These are phyloP conservation scores for Sarocladiaceae sp. DNA, from an alignment of 2,329 filamentous ascomycete genomes.

Conservation along the genomic window DNA sequence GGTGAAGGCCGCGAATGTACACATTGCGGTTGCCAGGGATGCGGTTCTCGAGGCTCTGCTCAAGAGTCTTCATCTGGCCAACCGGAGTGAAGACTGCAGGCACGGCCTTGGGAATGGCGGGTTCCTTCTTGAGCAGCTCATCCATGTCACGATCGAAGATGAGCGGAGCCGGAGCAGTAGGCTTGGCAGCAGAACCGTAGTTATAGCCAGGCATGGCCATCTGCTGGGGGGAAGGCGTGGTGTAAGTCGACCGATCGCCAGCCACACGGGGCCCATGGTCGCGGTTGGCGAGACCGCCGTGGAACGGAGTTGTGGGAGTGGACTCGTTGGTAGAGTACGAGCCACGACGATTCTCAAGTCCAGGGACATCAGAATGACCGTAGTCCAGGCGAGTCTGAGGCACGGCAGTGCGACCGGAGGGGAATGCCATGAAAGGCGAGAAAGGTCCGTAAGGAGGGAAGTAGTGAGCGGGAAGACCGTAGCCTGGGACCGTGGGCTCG, in stretches of 20 bases:
- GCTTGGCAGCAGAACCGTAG: slow-evolving; percentile 21
- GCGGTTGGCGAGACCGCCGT: slow-evolving; percentile 52
- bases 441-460: slow-evolving; percentile 33
- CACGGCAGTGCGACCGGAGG: slow-evolving; percentile 43
- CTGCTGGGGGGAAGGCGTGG: slow-evolving; percentile 63
- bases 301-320: slow-evolving; percentile 61
- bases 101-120: slow-evolving; percentile 80
- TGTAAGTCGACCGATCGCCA: slow-evolving; percentile 60
- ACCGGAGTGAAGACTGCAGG: slow-evolving; percentile 83
- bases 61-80: slow-evolving; percentile 82
- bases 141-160: slow-evolving; percentile 52
- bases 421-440: slow-evolving; percentile 44
- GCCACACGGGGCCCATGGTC: slow-evolving; percentile 56
- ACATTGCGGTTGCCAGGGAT: slow-evolving; percentile 92
- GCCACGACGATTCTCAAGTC: slow-evolving; percentile 60
- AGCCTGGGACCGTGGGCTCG: too few species aligned
- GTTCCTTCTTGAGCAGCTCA: slow-evolving; percentile 68
- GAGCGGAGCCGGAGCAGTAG: slow-evolving; percentile 35
- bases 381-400: slow-evolving; percentile 43
- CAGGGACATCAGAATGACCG: slow-evolving; percentile 51
- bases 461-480: slow-evolving; percentile 25
- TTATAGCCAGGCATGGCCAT: slow-evolving; percentile 38
- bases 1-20: slow-evolving; percentile 93
- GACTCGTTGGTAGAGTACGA: slow-evolving; percentile 68
- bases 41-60: slow-evolving; percentile 91